Evolutionary conservation across 169 alveolate species (phyloP).

Genomic region (Plasmodium yoelii): DNA sequence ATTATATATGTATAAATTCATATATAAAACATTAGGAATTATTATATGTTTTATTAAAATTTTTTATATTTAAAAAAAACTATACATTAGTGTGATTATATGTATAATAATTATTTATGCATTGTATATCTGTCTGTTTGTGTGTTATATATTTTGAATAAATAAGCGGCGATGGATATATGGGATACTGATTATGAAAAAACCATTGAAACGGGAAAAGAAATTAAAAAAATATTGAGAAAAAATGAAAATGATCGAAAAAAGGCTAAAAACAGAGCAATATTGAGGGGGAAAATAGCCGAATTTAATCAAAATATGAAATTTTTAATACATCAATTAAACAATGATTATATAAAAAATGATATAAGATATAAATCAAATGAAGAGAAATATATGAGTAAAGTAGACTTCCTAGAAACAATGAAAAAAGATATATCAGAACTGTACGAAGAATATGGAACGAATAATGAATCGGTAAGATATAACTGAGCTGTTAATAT

Average conservation of each 20-base stretch:
- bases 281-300: constrained; percentile 63
- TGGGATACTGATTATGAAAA: constrained; percentile 74
- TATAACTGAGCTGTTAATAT: neutral
- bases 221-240: constrained; percentile 49
- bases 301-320: constrained; percentile 66
- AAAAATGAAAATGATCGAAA: constrained; percentile 50
- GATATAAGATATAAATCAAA: constrained; percentile 29
- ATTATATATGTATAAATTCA: no score
- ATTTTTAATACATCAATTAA: constrained; percentile 53
- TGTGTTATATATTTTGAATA: neutral
- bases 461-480: constrained; percentile 47
- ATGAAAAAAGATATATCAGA: constrained; percentile 42
- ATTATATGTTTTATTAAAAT: no score
- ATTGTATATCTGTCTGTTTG: neutral
- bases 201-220: constrained; percentile 66
- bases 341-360: constrained; percentile 69
- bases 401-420: constrained; percentile 38
- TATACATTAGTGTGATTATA: no score
- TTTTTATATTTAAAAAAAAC: no score
- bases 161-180: constrained; percentile 50
- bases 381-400: constrained; percentile 27
- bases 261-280: constrained; percentile 70
- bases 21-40: no score
- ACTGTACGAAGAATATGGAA: constrained; percentile 46
- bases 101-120: neutral